Evolutionary conservation across 441 rosid species (phyloP).

Genomic region (Manihot esculenta): DNA sequence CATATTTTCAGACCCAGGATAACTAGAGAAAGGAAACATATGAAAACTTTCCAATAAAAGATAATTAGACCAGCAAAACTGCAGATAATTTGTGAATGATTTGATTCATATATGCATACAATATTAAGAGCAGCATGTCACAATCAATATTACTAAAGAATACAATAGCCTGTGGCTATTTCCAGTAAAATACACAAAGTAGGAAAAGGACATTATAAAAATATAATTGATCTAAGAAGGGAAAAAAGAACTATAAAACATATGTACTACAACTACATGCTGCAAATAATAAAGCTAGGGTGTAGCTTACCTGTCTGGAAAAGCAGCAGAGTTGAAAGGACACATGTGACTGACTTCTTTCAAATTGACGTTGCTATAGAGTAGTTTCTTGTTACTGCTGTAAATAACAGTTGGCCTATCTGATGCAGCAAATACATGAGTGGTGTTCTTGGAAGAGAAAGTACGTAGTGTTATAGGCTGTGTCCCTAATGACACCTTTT

Average conservation of each 20-base stretch:
- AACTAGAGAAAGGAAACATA: too few species aligned
- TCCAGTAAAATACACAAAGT: neutral
- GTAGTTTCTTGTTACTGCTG: slow-evolving; percentile 95
- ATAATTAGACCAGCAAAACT: neutral
- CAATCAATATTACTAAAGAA: neutral
- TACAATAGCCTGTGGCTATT: neutral
- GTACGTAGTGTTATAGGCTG: slow-evolving; percentile 98
- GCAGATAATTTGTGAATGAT: neutral
- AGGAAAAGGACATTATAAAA: neutral
- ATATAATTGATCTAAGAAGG: neutral
- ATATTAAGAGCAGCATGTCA: neutral
- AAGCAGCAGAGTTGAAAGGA: slow-evolving; percentile 98
- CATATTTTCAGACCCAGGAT: too few species aligned
- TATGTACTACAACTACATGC: neutral
- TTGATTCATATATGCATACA: neutral
- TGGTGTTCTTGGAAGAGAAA: slow-evolving; percentile 85
- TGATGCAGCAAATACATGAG: slow-evolving; percentile 97
- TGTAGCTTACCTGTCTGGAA: slow-evolving; percentile 77
- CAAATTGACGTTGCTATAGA: slow-evolving; percentile 93
- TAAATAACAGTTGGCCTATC: slow-evolving; percentile 98
- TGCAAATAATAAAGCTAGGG: neutral
- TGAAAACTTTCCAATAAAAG: neutral
- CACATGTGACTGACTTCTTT: slow-evolving; percentile 99
- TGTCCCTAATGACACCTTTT: slow-evolving; percentile 93
- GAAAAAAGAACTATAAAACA: neutral